Conservation (phyloP, 1,284 basidiomycete species). For the Coniferiporia sulphurascens region DNA sequence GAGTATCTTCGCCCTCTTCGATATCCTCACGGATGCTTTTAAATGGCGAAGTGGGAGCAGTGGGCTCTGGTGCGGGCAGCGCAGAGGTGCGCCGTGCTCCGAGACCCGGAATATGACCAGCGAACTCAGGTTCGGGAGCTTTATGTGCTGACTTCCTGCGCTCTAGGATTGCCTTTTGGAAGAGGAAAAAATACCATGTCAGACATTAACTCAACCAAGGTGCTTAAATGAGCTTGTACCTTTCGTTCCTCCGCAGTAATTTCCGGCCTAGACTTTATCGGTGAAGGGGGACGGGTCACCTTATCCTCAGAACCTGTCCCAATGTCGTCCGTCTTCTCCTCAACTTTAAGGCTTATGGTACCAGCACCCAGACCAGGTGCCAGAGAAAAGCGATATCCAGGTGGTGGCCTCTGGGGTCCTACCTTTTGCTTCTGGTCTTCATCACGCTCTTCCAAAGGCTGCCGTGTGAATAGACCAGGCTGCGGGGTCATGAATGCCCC, state of each 20-base stretch:
- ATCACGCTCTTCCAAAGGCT: background rate
- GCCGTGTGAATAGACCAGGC: constrained; percentile 3
- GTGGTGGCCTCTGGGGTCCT: constrained; percentile 17
- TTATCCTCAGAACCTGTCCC: background rate
- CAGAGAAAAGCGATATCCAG: constrained; percentile 12
- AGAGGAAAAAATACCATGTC: background rate
- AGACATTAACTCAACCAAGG: background rate
- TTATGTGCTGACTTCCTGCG: constrained; percentile 51
- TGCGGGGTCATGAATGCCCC: constrained; percentile 47
- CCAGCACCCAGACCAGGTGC: constrained; percentile 3
- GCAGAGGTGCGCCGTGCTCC: constrained; percentile 24
- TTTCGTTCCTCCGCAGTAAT: constrained; percentile 48
- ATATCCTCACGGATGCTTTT: constrained; percentile 24
- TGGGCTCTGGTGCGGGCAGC: constrained; percentile 19
- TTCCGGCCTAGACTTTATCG: constrained; percentile 24
- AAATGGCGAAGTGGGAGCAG: constrained; percentile 20
- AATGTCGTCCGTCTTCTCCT: background rate
- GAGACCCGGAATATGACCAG: constrained; percentile 43
- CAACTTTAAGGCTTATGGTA: background rate
- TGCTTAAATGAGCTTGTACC: constrained; percentile 26
- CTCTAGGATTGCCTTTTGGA: constrained; percentile 51
- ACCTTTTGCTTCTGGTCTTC: background rate
- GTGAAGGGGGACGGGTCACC: constrained; percentile 1
- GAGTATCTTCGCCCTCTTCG: constrained; percentile 22
- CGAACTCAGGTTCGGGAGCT: constrained; percentile 49